phyloP scores from a whole-genome alignment of 345 rosid genomes.

The Eucalyptus regnans region DNA sequence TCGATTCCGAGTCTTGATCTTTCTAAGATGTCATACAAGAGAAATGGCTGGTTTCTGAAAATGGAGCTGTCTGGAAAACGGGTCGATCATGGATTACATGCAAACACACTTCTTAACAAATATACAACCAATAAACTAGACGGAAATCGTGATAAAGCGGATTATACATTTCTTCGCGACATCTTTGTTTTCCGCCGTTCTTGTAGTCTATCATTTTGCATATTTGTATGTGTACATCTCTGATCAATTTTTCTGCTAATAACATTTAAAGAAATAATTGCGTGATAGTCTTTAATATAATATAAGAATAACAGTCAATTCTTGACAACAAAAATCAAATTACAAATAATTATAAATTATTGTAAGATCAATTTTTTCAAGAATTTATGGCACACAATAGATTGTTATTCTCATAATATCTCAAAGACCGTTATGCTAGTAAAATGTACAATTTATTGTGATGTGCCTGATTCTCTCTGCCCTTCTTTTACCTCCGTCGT shows the following conservation, averaged over 20 bases:
- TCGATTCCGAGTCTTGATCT: neutral
- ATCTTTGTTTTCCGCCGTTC: neutral
- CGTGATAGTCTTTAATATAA: too few relatives aligned
- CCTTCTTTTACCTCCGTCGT: neutral
- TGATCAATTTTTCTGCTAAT: neutral
- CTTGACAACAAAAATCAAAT: too few relatives aligned
- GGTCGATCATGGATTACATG: neutral
- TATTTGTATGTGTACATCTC: neutral
- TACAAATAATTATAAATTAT: too few relatives aligned
- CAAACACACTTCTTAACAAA: too few relatives aligned
- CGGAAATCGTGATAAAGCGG: neutral
- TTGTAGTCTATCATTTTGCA: neutral
- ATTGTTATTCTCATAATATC: too few relatives aligned
- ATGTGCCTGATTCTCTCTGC: neutral
- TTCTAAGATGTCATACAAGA: neutral
- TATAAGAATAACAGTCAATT: too few relatives aligned
- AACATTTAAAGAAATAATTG: neutral
- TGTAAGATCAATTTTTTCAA: too few relatives aligned
- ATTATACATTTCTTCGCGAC: neutral
- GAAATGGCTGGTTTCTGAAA: neutral
- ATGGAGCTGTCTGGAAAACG: neutral
- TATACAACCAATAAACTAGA: neutral
- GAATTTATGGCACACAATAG: fast-evolving
- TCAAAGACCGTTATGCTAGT: too few relatives aligned
- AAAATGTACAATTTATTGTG: neutral